A percentile compares a stretch with the other conserved stretches of the same genome.
phyloP scores from a whole-genome alignment of 768 basidiomycete genomes.

The Pulveroboletus ravenelii region DNA sequence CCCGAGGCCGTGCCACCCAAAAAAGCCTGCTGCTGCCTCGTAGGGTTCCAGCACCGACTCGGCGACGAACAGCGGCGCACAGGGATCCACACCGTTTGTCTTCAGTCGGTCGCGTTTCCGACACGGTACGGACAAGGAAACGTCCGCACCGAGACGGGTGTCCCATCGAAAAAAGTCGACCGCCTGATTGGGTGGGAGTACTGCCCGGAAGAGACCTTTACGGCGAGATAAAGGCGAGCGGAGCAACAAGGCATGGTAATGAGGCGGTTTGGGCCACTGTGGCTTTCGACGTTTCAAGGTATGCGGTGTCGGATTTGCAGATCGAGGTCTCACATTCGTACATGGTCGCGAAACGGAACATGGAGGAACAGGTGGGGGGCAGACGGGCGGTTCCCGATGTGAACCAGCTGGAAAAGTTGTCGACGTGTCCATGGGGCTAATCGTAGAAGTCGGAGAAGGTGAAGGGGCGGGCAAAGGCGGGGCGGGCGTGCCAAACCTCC shows the following conservation, averaged over 20 bases:
- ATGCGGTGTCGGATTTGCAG: constrained; percentile 5
- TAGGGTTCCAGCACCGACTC: constrained; percentile 22
- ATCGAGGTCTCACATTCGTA: neutral
- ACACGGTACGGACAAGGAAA: neutral
- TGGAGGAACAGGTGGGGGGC: neutral
- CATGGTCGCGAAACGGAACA: constrained; percentile 5
- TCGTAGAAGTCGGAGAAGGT: neutral
- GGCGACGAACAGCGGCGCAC: constrained; percentile 9
- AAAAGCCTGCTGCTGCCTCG: constrained; percentile 28
- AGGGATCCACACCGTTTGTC: neutral
- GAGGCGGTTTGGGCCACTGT: constrained; percentile 25
- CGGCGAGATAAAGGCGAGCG: constrained; percentile 23
- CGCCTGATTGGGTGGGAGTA: constrained; percentile 15
- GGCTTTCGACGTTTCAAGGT: constrained; percentile 10
- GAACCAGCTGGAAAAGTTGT: neutral
- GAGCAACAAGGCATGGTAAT: constrained; percentile 27
- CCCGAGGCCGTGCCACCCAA: constrained; percentile 26
- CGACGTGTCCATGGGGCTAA: neutral
- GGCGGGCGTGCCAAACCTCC: neutral
- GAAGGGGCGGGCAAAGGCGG: neutral
- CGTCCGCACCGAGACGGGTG: constrained; percentile 1
- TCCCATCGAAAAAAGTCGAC: constrained; percentile 28
- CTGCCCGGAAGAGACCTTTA: constrained; percentile 23
- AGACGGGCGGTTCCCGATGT: neutral
- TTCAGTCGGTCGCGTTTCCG: neutral